phyloP scores from a whole-genome alignment of 2,329 filamentous ascomycete genomes.

The Xylariaceae sp. region DNA sequence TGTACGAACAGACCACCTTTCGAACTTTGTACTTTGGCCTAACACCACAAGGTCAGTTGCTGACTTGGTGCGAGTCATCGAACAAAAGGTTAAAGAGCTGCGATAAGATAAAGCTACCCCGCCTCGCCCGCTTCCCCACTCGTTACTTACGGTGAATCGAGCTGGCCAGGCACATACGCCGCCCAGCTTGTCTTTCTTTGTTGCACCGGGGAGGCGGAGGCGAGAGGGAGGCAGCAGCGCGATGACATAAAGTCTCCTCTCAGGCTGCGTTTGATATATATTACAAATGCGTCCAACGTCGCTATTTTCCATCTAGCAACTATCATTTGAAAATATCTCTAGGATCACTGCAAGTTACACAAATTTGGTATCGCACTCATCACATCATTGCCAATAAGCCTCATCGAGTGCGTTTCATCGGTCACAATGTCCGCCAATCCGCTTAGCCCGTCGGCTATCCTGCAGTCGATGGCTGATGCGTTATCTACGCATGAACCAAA shows the following conservation, averaged over 20 bases:
- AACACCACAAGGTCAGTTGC: not conserved
- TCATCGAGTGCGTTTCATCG: not conserved
- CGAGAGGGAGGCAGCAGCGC: slow-evolving; percentile 31
- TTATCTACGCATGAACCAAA: slow-evolving; percentile 59
- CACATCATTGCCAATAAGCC: not conserved
- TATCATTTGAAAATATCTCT: no score
- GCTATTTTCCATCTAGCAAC: not conserved
- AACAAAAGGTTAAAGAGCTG: slow-evolving; percentile 20
- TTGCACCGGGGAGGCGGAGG: not conserved
- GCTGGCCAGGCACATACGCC: no score
- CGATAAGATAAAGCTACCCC: slow-evolving; percentile 45
- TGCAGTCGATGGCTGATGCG: slow-evolving; percentile 64
- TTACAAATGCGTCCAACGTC: not conserved
- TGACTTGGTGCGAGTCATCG: not conserved
- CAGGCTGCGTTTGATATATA: not conserved
- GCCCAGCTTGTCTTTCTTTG: no score
- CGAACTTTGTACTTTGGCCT: not conserved
- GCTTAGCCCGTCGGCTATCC: slow-evolving; percentile 52
- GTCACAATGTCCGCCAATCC: slow-evolving; percentile 42
- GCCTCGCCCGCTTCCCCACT: slow-evolving; percentile 20
- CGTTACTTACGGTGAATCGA: no score
- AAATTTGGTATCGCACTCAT: no score
- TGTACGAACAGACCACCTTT: no score
- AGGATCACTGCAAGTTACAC: no score
- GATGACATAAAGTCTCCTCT: slow-evolving; percentile 34